phyloP scores from a whole-genome alignment of 768 basidiomycete genomes.

The Psilocybe azurescens region DNA sequence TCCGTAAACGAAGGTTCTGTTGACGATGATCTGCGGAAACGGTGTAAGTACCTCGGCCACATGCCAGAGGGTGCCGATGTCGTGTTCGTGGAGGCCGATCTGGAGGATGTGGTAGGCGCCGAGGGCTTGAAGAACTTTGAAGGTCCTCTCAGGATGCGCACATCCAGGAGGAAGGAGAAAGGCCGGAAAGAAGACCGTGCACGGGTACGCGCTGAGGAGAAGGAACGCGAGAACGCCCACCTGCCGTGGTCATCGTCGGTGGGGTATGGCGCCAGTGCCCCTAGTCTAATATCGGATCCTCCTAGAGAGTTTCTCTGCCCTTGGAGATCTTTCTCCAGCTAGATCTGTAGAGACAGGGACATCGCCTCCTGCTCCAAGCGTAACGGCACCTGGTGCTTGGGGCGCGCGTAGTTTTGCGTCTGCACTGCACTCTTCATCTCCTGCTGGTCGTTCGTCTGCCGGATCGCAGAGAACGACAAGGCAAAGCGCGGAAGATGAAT shows the following conservation, averaged over 20 bases:
- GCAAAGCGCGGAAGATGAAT: slow-evolving; percentile 60
- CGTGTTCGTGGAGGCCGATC: slow-evolving; percentile 89
- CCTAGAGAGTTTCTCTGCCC: slow-evolving; percentile 27
- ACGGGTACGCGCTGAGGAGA: slow-evolving; percentile 76
- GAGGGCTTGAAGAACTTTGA: slow-evolving; percentile 86
- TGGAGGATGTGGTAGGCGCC: slow-evolving; percentile 75
- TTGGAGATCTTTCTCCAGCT: slow-evolving; percentile 13
- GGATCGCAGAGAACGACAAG: slow-evolving; percentile 33
- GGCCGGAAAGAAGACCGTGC: slow-evolving; percentile 88
- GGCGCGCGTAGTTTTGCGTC: slow-evolving; percentile 84
- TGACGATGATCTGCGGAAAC: slow-evolving; percentile 91
- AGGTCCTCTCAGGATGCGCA: slow-evolving; percentile 76
- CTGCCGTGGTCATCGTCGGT: slow-evolving; percentile 21
- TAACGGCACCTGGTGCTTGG: slow-evolving; percentile 62
- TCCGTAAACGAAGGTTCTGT: slow-evolving; percentile 78
- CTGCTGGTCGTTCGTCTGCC: slow-evolving; percentile 27
- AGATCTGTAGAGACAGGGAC: not conserved
- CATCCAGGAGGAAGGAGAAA: slow-evolving; percentile 79
- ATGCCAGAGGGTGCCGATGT: slow-evolving; percentile 92
- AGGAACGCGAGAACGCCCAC: slow-evolving; percentile 65
- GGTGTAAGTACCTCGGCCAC: slow-evolving; percentile 95
- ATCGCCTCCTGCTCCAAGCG: slow-evolving; percentile 4
- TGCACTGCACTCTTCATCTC: slow-evolving; percentile 61
- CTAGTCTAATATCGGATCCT: slow-evolving; percentile 26
- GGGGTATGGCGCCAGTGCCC: slow-evolving; percentile 13